phyloP scores from a whole-genome alignment of 306 rosid genomes.

The Cucurbita moschata region DNA sequence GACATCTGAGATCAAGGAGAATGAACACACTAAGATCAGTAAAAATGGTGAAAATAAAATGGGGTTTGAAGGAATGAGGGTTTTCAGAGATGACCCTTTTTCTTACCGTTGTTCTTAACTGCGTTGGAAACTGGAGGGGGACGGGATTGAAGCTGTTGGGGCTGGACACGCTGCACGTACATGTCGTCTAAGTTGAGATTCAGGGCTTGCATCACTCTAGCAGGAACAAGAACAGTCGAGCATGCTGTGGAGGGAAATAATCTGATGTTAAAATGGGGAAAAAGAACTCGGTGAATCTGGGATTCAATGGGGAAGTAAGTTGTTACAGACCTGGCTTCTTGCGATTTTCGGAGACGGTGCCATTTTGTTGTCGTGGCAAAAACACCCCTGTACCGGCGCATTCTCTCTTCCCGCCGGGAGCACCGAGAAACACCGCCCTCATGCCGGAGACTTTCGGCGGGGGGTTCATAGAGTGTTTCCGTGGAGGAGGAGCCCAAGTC shows the following conservation, averaged over 20 bases:
- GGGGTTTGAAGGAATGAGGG: not conserved
- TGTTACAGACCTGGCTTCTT: constrained; percentile 22
- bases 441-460: constrained; percentile 25
- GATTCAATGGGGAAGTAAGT: not conserved
- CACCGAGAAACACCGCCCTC: constrained; percentile 29
- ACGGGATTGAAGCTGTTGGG: constrained; percentile 15
- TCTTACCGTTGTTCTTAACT: constrained; percentile 26
- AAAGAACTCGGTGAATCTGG: not conserved
- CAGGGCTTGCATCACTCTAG: constrained; percentile 51
- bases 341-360: not conserved
- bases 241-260: constrained; percentile 18
- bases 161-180: constrained; percentile 15
- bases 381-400: constrained; percentile 56
- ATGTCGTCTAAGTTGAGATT: constrained; percentile 30
- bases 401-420: constrained; percentile 17
- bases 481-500: constrained; percentile 45
- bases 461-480: constrained; percentile 18
- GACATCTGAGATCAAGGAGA: constrained; percentile 6
- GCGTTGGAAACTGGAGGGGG: constrained; percentile 9
- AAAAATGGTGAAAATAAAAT: too few species aligned
- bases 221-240: constrained; percentile 46
- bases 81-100: not conserved
- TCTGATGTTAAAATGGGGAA: not conserved
- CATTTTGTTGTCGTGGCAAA: constrained; percentile 31
- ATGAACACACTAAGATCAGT: not conserved